phyloP scores from a whole-genome alignment of 306 rosid genomes.

The Castanopsis chinensis region DNA sequence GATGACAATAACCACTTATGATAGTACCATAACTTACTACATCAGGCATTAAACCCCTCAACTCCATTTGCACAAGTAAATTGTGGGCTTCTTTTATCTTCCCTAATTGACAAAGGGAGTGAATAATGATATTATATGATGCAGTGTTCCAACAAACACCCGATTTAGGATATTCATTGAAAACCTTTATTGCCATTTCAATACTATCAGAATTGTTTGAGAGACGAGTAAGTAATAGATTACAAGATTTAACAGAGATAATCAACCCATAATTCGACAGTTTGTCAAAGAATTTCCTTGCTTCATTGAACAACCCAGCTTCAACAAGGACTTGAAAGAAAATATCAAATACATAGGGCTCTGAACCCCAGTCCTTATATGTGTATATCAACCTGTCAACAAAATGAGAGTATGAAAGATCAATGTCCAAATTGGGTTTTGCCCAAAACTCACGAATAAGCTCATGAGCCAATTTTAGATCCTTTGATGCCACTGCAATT shows the following conservation, averaged over 20 bases:
- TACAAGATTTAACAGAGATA: constrained; percentile 73
- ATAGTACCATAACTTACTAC: constrained; percentile 79
- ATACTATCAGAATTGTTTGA: constrained; percentile 40
- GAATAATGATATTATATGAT: constrained; percentile 67
- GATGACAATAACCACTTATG: constrained; percentile 59
- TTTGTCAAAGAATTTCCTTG: constrained; percentile 55
- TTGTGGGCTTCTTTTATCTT: constrained; percentile 68
- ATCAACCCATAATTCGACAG: constrained; percentile 61
- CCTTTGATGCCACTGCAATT: constrained; percentile 60
- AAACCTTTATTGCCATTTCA: constrained; percentile 47
- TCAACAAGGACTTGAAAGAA: constrained; percentile 77
- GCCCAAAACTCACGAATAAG: constrained; percentile 59
- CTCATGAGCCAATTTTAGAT: constrained; percentile 56
- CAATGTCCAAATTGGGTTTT: constrained; percentile 41
- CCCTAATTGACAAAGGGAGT: constrained; percentile 58
- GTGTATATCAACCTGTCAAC: constrained; percentile 67
- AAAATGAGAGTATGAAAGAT: constrained; percentile 37
- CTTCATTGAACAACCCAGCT: constrained; percentile 54
- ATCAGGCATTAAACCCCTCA: constrained; percentile 60
- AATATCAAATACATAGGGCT: constrained; percentile 72
- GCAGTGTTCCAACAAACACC: constrained; percentile 72
- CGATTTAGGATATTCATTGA: constrained; percentile 51
- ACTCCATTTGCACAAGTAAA: constrained; percentile 73
- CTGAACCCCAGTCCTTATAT: constrained; percentile 77
- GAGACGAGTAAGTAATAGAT: constrained; percentile 55